Conservation (phyloP, 768 basidiomycete species). For the Tephrocybe sp. region DNA sequence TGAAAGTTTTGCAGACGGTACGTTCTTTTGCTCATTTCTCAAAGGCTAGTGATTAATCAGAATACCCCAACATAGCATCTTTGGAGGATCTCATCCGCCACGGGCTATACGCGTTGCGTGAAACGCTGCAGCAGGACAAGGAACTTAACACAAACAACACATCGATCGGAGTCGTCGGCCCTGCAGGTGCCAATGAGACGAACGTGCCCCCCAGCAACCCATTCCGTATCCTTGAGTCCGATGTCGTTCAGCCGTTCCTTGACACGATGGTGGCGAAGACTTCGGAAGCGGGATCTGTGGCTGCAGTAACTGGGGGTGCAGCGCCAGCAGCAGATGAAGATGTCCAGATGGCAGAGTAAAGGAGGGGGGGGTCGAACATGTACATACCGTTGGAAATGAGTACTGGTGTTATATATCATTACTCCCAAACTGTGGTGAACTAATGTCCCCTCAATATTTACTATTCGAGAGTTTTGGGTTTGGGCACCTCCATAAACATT, state of each 20-base stretch:
- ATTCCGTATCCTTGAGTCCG: slow-evolving; percentile 90
- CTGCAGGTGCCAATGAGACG: slow-evolving; percentile 59
- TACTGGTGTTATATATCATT: too few species aligned
- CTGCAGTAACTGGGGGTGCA: too few species aligned
- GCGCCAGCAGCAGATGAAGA: slow-evolving; percentile 62
- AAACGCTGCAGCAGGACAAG: slow-evolving; percentile 98
- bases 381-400: too few species aligned
- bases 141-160: slow-evolving; percentile 93
- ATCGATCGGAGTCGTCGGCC: slow-evolving; percentile 90
- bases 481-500: too few species aligned
- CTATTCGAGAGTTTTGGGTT: too few species aligned
- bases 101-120: slow-evolving; percentile 91
- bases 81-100: slow-evolving; percentile 90
- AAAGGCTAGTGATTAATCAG: background rate
- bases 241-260: slow-evolving; percentile 72
- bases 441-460: too few species aligned
- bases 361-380: slow-evolving; percentile 7
- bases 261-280: slow-evolving; percentile 78
- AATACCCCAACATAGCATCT: slow-evolving; percentile 47
- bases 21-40: slow-evolving; percentile 27
- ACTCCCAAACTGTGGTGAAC: too few species aligned
- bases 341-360: slow-evolving; percentile 82
- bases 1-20: slow-evolving; percentile 84
- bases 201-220: slow-evolving; percentile 49
- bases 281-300: slow-evolving; percentile 24